Base-by-base conservation (phyloP, 2,329 filamentous ascomycete species). In the Anisogramma anomala region DNA sequence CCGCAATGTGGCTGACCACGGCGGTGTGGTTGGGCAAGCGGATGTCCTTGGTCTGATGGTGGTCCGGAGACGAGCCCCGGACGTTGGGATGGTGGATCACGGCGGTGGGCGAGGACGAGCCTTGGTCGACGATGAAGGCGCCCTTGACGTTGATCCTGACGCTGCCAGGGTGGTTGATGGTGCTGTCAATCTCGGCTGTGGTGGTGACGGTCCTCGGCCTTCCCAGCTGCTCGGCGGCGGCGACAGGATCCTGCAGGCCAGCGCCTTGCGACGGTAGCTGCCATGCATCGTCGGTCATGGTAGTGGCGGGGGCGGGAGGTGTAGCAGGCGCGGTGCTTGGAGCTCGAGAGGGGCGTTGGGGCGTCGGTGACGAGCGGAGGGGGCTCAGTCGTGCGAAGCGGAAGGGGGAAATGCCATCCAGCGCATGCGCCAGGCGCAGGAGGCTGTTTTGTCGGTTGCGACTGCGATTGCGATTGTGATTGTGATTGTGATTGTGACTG, bases 131-230 rank as follows among this genome's bases (percentile, higher is more conserved):
- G 50, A 98, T 96, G 57, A 94, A 95, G 28, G 91, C 91, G 55
- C 89, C 91, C 59, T 87, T 79, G 50, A 96, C 89, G 59, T 98
- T 96, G 67, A 98, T 96, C 64, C 84, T 82, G 55, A 95, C 87
- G 11, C 83, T 74, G 18, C 77, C 77, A 2, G 77, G 77, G 52
- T 74, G 72, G 40, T 65, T 72, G 53, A 81, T 72, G 36, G 72
- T 72, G 53, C 65, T 74, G 58, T 75, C 70, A 42, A 77, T 76
- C 58, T 76, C 72, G 51, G 72, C 66, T 9, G 68, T 70, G 48
- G 65, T 67, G 26, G 68, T 74, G 45, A 58, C 58, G 14, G 61
- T 66, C 46, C 60, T 57, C 14, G 58, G 60, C 27, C 62, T 47
- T 30, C 43, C 34, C 27, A 36, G 38, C 25, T 48, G 43, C 30